Evolutionary conservation across 768 basidiomycete species (phyloP).

Genomic region (Mycena albidolilacea): DNA sequence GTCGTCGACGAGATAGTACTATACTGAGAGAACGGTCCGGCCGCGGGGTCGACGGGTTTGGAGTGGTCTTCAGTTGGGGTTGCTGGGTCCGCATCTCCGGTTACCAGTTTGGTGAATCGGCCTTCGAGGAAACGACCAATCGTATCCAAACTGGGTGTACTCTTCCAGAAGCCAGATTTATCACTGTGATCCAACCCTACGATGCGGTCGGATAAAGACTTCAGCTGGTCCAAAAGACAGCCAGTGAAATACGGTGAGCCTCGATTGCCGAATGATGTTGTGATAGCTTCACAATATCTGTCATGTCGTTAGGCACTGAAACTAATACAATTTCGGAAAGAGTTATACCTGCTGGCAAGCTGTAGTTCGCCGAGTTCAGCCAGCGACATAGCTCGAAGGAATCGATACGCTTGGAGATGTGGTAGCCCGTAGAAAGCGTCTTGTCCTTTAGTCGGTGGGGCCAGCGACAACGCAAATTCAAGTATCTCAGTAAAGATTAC

Average conservation of each 20-base stretch:
- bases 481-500: conserved; percentile 91
- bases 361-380: conserved; percentile 88
- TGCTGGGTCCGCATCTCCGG: conserved; percentile 84
- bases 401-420: conserved; percentile 89
- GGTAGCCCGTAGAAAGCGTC: conserved; percentile 88
- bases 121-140: conserved; percentile 95
- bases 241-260: conserved; percentile 78
- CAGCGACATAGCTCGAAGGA: conserved; percentile 81
- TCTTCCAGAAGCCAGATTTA: conserved; percentile 89
- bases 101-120: conserved; percentile 93
- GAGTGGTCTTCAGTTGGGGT: conserved; percentile 56
- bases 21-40: conserved; percentile 94
- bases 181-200: conserved; percentile 80
- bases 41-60: conserved; percentile 55
- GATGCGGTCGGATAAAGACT: conserved; percentile 84
- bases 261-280: conserved; percentile 69
- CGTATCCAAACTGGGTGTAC: conserved; percentile 92
- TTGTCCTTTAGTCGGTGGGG: conserved; percentile 84
- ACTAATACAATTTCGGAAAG: conserved; percentile 2
- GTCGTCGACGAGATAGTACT: conserved; percentile 90
- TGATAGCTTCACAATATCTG: conserved; percentile 96
- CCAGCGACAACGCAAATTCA: conserved; percentile 90
- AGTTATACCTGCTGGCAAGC: conserved; percentile 79
- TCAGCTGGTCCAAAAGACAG: conserved; percentile 80
- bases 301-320: conserved; percentile 5